A percentile compares a stretch with the other conserved stretches of the same genome.
Evolutionary conservation across 108 stramenopile genomes (phyloP).

Genomic region (Craspedostauros australis): DNA sequence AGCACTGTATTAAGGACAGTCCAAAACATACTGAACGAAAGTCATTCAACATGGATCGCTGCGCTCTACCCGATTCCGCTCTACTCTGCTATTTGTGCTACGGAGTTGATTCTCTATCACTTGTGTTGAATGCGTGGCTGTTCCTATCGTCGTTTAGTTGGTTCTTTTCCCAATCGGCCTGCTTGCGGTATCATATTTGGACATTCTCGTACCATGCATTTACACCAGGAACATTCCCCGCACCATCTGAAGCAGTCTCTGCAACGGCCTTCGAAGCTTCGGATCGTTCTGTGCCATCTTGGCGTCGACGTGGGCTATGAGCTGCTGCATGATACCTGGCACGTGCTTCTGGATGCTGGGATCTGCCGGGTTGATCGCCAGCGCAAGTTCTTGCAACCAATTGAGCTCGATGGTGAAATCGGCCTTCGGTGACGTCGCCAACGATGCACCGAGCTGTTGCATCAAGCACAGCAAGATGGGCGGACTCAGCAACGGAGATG

Average conservation of each 20-base stretch:
- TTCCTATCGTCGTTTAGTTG: no score
- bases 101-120: no score
- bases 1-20: no score
- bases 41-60: no score
- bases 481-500: slow-evolving; percentile 48
- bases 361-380: slow-evolving; percentile 74
- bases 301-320: slow-evolving; percentile 48
- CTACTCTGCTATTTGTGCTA: no score
- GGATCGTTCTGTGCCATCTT: slow-evolving; percentile 64
- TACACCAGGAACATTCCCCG: slow-evolving; percentile 54
- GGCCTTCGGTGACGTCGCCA: slow-evolving; percentile 24
- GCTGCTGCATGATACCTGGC: slow-evolving; percentile 50
- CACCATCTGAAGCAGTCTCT: slow-evolving; percentile 68
- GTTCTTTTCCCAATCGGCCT: no score
- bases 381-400: slow-evolving; percentile 88
- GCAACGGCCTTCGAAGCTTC: slow-evolving; percentile 56
- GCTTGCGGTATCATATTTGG: not conserved
- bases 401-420: slow-evolving; percentile 55
- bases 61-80: no score
- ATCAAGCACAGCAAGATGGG: slow-evolving; percentile 81
- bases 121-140: no score
- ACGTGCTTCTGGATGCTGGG: slow-evolving; percentile 61
- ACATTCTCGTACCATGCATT: not conserved
- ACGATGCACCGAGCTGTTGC: slow-evolving; percentile 76
- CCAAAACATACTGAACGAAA: no score